phyloP scores from a whole-genome alignment of 163 green algal genomes.

The Volvox carteri region DNA sequence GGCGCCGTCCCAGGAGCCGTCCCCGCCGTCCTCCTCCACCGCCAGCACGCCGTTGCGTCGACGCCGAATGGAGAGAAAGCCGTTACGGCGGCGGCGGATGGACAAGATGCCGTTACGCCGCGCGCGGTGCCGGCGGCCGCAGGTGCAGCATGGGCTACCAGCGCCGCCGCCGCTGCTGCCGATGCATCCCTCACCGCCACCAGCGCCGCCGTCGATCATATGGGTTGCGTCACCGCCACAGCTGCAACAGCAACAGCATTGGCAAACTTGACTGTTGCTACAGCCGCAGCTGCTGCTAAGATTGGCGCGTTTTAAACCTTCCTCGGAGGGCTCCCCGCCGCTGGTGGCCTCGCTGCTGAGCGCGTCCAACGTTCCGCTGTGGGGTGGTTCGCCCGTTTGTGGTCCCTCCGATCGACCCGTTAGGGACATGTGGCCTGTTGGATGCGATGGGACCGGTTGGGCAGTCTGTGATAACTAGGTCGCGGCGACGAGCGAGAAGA shows the following conservation, averaged over 20 bases:
- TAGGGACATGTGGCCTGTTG: not conserved
- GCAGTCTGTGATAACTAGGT: no score
- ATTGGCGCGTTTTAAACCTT: not conserved
- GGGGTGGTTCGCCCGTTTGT: not conserved
- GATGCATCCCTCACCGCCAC: not conserved
- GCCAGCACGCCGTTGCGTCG: conserved; percentile 18
- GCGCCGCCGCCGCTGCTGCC: not conserved
- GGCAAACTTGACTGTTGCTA: not conserved
- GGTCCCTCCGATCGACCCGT: not conserved
- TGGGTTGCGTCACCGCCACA: not conserved
- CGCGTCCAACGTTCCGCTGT: not conserved
- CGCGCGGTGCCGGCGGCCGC: not conserved
- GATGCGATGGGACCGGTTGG: no score
- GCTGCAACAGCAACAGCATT: not conserved
- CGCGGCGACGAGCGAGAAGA: no score
- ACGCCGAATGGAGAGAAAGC: conserved; percentile 16
- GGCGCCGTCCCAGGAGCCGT: conserved; percentile 1
- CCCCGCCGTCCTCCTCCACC: not conserved
- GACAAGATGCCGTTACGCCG: conserved; percentile 24
- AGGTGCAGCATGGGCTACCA: not conserved
- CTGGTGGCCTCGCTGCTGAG: conserved; percentile 7
- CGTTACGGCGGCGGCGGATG: conserved; percentile 21
- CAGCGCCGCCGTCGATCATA: not conserved
- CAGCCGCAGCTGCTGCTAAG: conserved; percentile 1
- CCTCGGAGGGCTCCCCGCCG: not conserved